Evolutionary conservation across 257 asterid genomes (phyloP).

Genomic region (Forsythia suspensa): DNA sequence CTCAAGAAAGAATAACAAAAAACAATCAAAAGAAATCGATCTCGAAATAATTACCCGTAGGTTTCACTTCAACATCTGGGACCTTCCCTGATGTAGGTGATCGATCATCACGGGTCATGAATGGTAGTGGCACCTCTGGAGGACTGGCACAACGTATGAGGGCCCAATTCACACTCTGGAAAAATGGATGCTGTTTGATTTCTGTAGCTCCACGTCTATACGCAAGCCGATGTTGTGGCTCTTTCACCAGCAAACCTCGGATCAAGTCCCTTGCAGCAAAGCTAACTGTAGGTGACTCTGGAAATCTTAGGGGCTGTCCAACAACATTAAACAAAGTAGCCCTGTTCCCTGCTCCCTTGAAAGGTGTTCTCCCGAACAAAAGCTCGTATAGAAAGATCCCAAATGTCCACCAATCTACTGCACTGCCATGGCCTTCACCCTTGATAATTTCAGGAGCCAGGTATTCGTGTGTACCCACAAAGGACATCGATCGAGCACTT

Average conservation of each 20-base stretch:
- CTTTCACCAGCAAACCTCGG: conserved; percentile 58
- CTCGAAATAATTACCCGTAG: conserved; percentile 61
- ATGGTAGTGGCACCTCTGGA: conserved; percentile 49
- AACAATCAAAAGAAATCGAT: conserved; percentile 48
- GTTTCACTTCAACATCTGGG: conserved; percentile 56
- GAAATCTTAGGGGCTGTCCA: conserved; percentile 58
- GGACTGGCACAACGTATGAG: conserved; percentile 60
- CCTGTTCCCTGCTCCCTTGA: conserved; percentile 53
- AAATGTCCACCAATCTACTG: conserved; percentile 68
- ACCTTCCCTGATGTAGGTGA: conserved; percentile 23
- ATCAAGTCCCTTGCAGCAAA: conserved; percentile 60
- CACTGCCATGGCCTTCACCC: conserved; percentile 66
- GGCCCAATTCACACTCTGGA: conserved; percentile 69
- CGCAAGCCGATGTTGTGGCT: conserved; percentile 65
- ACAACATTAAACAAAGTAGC: conserved; percentile 61
- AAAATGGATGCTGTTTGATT: conserved; percentile 63
- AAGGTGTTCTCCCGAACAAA: conserved; percentile 54
- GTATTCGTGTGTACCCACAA: conserved; percentile 60
- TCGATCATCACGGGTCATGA: conserved; percentile 17
- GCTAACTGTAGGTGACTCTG: conserved; percentile 51
- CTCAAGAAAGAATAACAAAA: conserved; percentile 7
- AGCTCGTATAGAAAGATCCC: conserved; percentile 58
- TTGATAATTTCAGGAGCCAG: conserved; percentile 61
- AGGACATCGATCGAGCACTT: conserved; percentile 58
- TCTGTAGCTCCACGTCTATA: conserved; percentile 64